Conservation (phyloP, 768 basidiomycete genomes). For the Cyclocybe cylindracea region DNA sequence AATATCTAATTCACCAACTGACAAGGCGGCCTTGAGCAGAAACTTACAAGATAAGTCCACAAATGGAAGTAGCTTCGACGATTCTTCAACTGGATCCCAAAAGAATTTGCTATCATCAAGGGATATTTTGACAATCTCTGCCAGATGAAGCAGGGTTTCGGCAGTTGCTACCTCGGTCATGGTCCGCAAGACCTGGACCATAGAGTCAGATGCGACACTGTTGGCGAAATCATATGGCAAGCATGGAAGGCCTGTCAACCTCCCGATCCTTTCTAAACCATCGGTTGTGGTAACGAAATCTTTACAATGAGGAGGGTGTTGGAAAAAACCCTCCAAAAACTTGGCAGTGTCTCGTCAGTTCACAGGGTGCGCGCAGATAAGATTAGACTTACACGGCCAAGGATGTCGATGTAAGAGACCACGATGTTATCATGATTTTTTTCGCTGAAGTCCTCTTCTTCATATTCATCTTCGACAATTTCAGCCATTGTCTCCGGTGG, state of each 20-base stretch:
- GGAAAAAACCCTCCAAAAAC: conserved; percentile 95
- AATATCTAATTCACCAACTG: conserved; percentile 2
- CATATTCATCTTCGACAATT: conserved; percentile 20
- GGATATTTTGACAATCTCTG: conserved; percentile 68
- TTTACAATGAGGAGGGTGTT: conserved; percentile 84
- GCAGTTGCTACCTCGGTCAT: conserved; percentile 85
- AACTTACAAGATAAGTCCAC: conserved; percentile 54
- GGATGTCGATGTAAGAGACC: conserved; percentile 76
- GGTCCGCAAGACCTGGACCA: conserved; percentile 86
- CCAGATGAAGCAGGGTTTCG: conserved; percentile 71
- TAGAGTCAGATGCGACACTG: conserved; percentile 81
- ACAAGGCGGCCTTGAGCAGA: conserved; percentile 3
- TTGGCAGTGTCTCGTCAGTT: conserved; percentile 27
- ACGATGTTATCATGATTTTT: conserved; percentile 74
- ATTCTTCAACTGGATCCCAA: conserved; percentile 56
- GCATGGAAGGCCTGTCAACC: conserved; percentile 80
- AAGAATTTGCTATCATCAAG: conserved; percentile 70
- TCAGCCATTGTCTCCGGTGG: conserved; percentile 14
- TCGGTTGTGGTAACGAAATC: conserved; percentile 83
- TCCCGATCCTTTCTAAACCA: conserved; percentile 72
- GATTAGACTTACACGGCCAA: conserved; percentile 62
- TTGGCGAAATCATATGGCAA: conserved; percentile 88
- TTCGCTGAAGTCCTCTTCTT: conserved; percentile 25
- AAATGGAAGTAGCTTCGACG: conserved; percentile 66
- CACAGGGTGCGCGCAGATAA: not conserved